Evolutionary conservation across 2,329 filamentous ascomycete genomes (phyloP).

Genomic region (Dendryphion nanum): DNA sequence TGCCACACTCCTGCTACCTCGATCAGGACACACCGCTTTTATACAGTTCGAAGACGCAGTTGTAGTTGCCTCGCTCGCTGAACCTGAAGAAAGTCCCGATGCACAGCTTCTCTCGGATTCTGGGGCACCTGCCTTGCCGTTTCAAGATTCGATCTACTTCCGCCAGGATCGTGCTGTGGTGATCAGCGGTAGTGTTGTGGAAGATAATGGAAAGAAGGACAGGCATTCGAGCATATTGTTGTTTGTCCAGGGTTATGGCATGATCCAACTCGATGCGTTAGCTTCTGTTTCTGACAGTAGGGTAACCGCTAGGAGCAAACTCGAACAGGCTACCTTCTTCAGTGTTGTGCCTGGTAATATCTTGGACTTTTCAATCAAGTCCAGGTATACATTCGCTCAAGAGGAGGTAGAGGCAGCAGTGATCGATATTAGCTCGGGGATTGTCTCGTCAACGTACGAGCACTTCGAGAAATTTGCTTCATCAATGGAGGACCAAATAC

Average conservation of each 20-base stretch:
- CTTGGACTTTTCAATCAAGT: conserved; percentile 74
- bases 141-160: conserved; percentile 86
- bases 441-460: conserved; percentile 72
- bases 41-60: conserved; percentile 76
- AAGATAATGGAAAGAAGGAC: conserved; percentile 43
- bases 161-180: conserved; percentile 52
- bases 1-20: conserved; percentile 69
- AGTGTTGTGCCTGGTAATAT: conserved; percentile 79
- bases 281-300: conserved; percentile 60
- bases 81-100: conserved; percentile 68
- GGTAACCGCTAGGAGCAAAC: conserved; percentile 80
- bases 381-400: conserved; percentile 64
- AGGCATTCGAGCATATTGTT: conserved; percentile 46
- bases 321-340: conserved; percentile 94
- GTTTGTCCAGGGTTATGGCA: conserved; percentile 57
- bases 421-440: conserved; percentile 73
- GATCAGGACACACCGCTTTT: conserved; percentile 76
- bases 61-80: conserved; percentile 71
- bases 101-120: conserved; percentile 63
- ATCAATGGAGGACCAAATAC: conserved; percentile 79
- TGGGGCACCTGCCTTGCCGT: conserved; percentile 50
- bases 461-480: conserved; percentile 72
- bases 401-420: conserved; percentile 76
- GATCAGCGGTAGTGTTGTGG: conserved; percentile 51
- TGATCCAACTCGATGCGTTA: conserved; percentile 55